Conservation (phyloP, 1,139 yeast genomes). For the Pichia sp. region DNA sequence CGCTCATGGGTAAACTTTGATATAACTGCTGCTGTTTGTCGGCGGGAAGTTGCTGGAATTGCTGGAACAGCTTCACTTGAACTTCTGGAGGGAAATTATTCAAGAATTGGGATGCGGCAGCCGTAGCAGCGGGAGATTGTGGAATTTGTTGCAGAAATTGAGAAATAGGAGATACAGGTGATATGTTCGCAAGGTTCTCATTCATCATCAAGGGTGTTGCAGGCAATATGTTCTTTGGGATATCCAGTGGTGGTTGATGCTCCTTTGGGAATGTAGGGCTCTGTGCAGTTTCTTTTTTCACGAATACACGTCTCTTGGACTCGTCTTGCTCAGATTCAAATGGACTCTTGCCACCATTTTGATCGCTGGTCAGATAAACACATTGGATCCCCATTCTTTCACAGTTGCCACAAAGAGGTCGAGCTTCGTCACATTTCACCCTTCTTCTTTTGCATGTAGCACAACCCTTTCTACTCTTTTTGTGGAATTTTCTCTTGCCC, state of each 20-base stretch:
- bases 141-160: slow-evolving; percentile 17
- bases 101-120: slow-evolving; percentile 17
- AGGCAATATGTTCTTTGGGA: slow-evolving; percentile 2
- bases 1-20: slow-evolving; percentile 20
- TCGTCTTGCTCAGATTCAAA: neutral
- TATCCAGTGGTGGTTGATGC: slow-evolving; percentile 6
- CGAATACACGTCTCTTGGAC: neutral
- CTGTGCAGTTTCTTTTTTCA: neutral
- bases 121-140: slow-evolving; percentile 13
- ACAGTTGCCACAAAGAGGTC: slow-evolving; percentile 79
- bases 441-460: slow-evolving; percentile 82
- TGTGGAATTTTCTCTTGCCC: slow-evolving; percentile 70
- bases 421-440: slow-evolving; percentile 87
- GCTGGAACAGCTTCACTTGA: slow-evolving; percentile 18
- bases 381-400: slow-evolving; percentile 73
- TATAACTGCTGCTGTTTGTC: slow-evolving; percentile 25
- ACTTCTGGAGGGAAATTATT: slow-evolving; percentile 21
- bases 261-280: neutral
- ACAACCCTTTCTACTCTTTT: slow-evolving; percentile 85
- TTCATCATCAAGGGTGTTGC: slow-evolving; percentile 8
- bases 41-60: slow-evolving; percentile 16
- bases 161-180: slow-evolving; percentile 18
- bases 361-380: slow-evolving; percentile 39
- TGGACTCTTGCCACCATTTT: slow-evolving; percentile 1
- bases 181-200: slow-evolving; percentile 2